Evolutionary conservation across 306 rosid species (phyloP), one percentile per base, ranked within the genome.

Genomic region (Fragaria iinumae): DNA sequence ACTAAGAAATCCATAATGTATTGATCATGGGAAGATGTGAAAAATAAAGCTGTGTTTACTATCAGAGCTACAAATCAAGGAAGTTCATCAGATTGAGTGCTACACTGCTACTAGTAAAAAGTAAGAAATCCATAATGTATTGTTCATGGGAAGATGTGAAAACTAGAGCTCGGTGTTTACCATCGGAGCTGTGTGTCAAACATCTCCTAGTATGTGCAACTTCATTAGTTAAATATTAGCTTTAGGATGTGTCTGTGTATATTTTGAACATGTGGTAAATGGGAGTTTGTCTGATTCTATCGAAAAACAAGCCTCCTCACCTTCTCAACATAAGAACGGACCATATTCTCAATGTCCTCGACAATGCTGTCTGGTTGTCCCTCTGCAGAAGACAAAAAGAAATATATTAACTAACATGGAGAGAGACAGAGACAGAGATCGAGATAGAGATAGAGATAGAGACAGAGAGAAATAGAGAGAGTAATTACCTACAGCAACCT

Each of bases 331-430:
- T 92, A 95, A 49, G 89, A 79, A 13, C 97, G 99, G 78, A 95
- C 99, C 99, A 95, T 95, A 86, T 91, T 92, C 83, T 95, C 99
- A 70, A 95, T 95, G 84, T 95, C 99, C 85, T 92, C 92, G 75
- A 95, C 99, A 72, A 95, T 95, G 75, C 77, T 81, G 9, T 95
- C 99, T 14, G 83, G 87, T 74, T 95, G 99, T 79, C 99, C 99
- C 91, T 95, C 99, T 95, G 90, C 78, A 52, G 67, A 81, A 82
- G 72, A 70, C 81, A 83, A 78, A 69, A 65, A 67, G 10, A 36
- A 65, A 16, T 38, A 71, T 72, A 41, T 29, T 78, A 49, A 79
- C 71, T n/a, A 69, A 27, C 2, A 76, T n/a, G 48, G 65, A 71
- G 39, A 73, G 73, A 14, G 13, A 66, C 39, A 25, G 67, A 81